Conservation (phyloP, 148 eudicot genomes). For the Beta vulgaris region DNA sequence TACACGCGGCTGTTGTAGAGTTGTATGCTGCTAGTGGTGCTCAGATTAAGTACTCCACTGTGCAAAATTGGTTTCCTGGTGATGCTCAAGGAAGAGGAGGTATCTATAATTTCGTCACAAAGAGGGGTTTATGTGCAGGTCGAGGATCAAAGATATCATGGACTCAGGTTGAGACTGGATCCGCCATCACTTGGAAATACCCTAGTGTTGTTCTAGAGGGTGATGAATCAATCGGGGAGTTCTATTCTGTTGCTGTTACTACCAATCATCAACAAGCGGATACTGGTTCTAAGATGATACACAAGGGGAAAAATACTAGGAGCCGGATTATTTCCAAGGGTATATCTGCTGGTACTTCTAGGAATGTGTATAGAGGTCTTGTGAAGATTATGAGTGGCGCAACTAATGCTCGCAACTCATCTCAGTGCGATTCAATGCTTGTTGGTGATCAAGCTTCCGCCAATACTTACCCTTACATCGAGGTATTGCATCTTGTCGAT, state of each 20-base stretch:
- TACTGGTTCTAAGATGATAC: slow-evolving; percentile 95
- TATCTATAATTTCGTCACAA: slow-evolving; percentile 84
- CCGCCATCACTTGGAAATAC: slow-evolving; percentile 96
- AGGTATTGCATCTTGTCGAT: slow-evolving; percentile 60
- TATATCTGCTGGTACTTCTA: slow-evolving; percentile 84
- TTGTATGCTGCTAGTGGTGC: slow-evolving; percentile 70
- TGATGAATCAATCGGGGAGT: slow-evolving; percentile 89
- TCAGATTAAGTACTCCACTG: slow-evolving; percentile 82
- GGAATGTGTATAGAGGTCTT: slow-evolving; percentile 85
- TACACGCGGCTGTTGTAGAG: slow-evolving; percentile 94
- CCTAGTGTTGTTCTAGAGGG: slow-evolving; percentile 93
- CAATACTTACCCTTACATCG: slow-evolving; percentile 91
- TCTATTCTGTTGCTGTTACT: slow-evolving; percentile 90
- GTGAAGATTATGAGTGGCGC: slow-evolving; percentile 83
- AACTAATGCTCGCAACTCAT: slow-evolving; percentile 74
- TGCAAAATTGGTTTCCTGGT: slow-evolving; percentile 95
- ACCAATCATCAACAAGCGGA: slow-evolving; percentile 91
- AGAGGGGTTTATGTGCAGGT: slow-evolving; percentile 86
- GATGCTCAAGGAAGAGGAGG: slow-evolving; percentile 88
- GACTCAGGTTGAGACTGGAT: slow-evolving; percentile 97
- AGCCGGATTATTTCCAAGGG: slow-evolving; percentile 95
- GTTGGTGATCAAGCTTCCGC: slow-evolving; percentile 87
- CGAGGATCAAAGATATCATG: slow-evolving; percentile 81
- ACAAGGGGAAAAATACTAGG: slow-evolving; percentile 85
- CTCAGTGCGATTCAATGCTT: slow-evolving; percentile 98